Evolutionary conservation across 1,284 basidiomycete genomes (phyloP).

Genomic region (Quambalaria eucalypti): DNA sequence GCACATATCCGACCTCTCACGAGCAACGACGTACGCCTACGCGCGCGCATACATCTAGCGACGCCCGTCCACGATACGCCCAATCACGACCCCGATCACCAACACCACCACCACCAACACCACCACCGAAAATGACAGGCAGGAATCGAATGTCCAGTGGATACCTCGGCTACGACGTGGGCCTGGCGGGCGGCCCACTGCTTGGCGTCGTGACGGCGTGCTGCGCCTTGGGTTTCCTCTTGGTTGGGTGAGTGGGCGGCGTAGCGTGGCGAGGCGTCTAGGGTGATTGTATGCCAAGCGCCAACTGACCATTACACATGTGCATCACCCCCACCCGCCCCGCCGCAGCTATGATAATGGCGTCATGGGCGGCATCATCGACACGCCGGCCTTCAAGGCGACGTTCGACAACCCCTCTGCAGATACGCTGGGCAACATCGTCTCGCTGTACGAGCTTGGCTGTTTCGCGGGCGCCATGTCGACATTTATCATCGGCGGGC

Average conservation of each 20-base stretch:
- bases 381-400: conserved; percentile 11
- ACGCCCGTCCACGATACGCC: too few species aligned
- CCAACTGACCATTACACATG: background rate
- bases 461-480: conserved; percentile 7
- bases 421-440: conserved; percentile 24
- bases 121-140: too few species aligned
- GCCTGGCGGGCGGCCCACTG: background rate
- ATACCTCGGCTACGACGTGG: background rate
- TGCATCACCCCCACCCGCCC: background rate
- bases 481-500: background rate
- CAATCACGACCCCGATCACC: too few species aligned
- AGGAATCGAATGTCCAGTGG: background rate
- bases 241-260: background rate
- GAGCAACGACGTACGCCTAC: too few species aligned
- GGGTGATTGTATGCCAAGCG: background rate
- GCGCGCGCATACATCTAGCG: too few species aligned
- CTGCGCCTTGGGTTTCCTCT: background rate
- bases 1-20: too few species aligned
- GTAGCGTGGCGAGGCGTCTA: background rate
- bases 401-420: conserved; percentile 22
- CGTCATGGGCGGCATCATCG: conserved; percentile 7
- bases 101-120: too few species aligned
- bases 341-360: background rate
- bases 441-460: conserved; percentile 5
- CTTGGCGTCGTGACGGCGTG: background rate